phyloP scores from a whole-genome alignment of 805 yeast species.

The Zygoascus flipseniorum region DNA sequence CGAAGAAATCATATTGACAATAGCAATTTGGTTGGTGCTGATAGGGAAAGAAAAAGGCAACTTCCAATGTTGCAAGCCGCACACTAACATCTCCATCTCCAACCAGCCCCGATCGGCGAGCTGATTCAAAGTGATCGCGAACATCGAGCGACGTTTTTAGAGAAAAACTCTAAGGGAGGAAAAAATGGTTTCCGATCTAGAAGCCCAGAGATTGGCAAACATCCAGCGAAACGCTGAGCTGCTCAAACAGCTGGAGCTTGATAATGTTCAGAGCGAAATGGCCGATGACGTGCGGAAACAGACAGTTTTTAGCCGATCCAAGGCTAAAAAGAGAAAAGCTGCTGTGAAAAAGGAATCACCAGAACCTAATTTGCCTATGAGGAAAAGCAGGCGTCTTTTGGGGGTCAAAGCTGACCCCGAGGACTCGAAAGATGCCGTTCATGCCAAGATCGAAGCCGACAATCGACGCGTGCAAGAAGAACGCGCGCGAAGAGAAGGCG shows the following conservation, averaged over 20 bases:
- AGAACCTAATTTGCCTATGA: slow-evolving; percentile 41
- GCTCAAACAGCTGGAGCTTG: slow-evolving; percentile 61
- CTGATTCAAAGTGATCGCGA: too few species aligned
- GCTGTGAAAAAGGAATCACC: slow-evolving; percentile 18
- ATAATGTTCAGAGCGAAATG: slow-evolving; percentile 46
- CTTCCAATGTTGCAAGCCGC: too few species aligned
- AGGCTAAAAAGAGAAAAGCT: slow-evolving; percentile 11
- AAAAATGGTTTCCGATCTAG: slow-evolving; percentile 22
- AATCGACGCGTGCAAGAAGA: slow-evolving; percentile 30
- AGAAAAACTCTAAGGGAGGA: too few species aligned
- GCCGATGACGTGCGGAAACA: slow-evolving; percentile 32
- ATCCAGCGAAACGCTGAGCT: slow-evolving; percentile 78
- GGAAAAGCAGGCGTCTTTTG: slow-evolving; percentile 73
- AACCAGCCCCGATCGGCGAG: too few species aligned
- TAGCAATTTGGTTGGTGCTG: too few species aligned
- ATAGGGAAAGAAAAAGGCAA: too few species aligned
- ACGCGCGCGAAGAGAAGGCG: slow-evolving; percentile 43
- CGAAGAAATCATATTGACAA: slow-evolving; percentile 5
- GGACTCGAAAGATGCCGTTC: slow-evolving; percentile 22
- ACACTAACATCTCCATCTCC: too few species aligned
- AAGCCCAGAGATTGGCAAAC: slow-evolving; percentile 26
- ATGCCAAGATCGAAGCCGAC: slow-evolving; percentile 19
- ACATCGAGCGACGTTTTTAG: too few species aligned
- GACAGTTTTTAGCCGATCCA: slow-evolving; percentile 19
- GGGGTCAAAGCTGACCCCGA: slow-evolving; percentile 53